These are phyloP conservation scores for Stephanodiscus minutulus DNA, from an alignment of 108 stramenopile genomes.

Conservation along the genomic window DNA sequence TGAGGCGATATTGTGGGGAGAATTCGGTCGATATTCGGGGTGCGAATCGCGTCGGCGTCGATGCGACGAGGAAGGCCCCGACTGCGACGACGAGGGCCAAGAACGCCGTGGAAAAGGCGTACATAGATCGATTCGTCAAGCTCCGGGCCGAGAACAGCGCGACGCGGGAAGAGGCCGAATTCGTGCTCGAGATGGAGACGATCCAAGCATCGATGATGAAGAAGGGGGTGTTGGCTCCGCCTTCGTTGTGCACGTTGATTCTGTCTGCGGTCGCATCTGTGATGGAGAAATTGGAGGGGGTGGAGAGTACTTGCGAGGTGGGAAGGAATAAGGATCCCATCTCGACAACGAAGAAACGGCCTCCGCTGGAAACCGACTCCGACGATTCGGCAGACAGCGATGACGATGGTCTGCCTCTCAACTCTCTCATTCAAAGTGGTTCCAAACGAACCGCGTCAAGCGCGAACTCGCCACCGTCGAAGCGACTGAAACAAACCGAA, in stretches of 20 bases:
- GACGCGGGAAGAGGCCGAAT: constrained; percentile 61
- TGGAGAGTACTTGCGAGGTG: not conserved
- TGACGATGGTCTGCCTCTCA: constrained; percentile 58
- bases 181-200: constrained; percentile 78
- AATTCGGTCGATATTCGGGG: constrained; percentile 24
- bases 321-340: not conserved
- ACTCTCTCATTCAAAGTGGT: constrained; percentile 19
- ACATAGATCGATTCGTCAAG: constrained; percentile 59
- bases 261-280: constrained; percentile 60
- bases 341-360: not conserved
- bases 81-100: constrained; percentile 35
- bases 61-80: not conserved
- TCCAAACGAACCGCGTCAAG: constrained; percentile 24
- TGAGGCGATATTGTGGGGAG: constrained; percentile 35
- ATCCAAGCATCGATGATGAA: constrained; percentile 57
- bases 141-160: constrained; percentile 51
- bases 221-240: constrained; percentile 70
- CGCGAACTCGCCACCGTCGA: constrained; percentile 7
- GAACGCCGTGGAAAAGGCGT: constrained; percentile 69
- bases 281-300: constrained; percentile 12
- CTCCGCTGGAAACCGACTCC: constrained; percentile 11
- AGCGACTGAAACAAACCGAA: constrained; percentile 31
- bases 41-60: constrained; percentile 5
- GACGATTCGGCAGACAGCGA: constrained; percentile 40
- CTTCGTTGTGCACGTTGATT: constrained; percentile 63